Conservation (phyloP, 202 grass and related monocot genomes). For the Dendrocalamus latiflorus region DNA sequence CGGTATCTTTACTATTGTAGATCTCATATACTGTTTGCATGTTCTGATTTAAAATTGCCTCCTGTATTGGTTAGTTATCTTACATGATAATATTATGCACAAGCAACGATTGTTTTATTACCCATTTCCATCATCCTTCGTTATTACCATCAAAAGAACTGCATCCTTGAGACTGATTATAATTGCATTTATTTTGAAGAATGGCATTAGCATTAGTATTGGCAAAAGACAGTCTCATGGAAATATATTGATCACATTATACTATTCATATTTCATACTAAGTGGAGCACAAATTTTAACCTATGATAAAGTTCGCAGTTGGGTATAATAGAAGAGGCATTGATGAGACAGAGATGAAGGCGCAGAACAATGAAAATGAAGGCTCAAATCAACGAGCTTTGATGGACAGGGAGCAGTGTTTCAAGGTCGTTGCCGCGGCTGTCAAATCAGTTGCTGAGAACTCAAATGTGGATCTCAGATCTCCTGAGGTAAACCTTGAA, state of each 20-base stretch:
- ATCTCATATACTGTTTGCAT: neutral
- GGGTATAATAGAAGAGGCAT: constrained; percentile 93
- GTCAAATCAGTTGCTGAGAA: constrained; percentile 56
- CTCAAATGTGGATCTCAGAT: constrained; percentile 76
- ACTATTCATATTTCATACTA: neutral
- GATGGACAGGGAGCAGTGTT: constrained; percentile 75
- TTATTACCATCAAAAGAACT: constrained; percentile 3
- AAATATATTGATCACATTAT: constrained; percentile 6
- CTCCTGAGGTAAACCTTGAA: constrained; percentile 71
- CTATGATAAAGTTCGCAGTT: constrained; percentile 75
- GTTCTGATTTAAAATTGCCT: neutral
- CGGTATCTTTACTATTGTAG: neutral
- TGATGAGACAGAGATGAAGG: too few relatives aligned
- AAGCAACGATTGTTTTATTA: neutral
- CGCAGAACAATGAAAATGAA: constrained; percentile 26
- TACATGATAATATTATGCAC: neutral
- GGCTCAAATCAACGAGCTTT: constrained; percentile 42
- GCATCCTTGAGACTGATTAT: neutral
- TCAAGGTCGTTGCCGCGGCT: constrained; percentile 70
- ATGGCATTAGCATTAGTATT: neutral
- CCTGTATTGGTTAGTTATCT: neutral
- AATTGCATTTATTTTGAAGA: constrained; percentile 5
- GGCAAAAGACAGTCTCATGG: neutral
- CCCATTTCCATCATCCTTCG: neutral
- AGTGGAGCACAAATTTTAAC: constrained; percentile 19